Conservation (phyloP, 768 basidiomycete species). For the Pholiota molesta region DNA sequence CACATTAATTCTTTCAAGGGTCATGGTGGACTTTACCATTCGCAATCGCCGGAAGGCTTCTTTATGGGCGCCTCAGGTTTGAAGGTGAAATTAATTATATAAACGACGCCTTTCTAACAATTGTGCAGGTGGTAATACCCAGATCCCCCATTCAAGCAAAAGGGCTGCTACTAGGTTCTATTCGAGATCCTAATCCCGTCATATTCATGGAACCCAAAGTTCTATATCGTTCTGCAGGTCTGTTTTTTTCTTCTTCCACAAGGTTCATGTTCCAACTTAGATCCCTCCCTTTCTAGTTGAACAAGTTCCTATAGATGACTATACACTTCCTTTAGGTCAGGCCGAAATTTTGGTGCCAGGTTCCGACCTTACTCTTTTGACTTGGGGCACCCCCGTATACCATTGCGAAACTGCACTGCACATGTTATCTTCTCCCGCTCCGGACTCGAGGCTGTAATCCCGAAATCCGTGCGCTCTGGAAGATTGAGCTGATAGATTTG, state of each 20-base stretch:
- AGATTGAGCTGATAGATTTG: conserved; percentile 88
- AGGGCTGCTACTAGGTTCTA: conserved; percentile 82
- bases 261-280: background rate
- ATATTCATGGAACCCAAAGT: conserved; percentile 97
- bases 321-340: conserved; percentile 75
- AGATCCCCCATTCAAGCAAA: conserved; percentile 97
- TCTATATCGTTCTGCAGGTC: conserved; percentile 87
- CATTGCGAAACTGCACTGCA: conserved; percentile 85
- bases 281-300: conserved; percentile 55
- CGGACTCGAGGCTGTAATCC: conserved; percentile 67
- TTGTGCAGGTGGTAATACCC: conserved; percentile 78
- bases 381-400: conserved; percentile 95
- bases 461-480: conserved; percentile 62
- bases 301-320: conserved; percentile 92
- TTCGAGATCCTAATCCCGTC: conserved; percentile 92
- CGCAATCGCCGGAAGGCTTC: conserved; percentile 93
- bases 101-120: conserved; percentile 1
- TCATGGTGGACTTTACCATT: conserved; percentile 93
- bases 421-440: conserved; percentile 68
- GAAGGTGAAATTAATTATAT: conserved; percentile 53
- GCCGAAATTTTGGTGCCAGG: conserved; percentile 79
- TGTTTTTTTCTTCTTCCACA: background rate
- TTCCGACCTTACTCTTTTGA: conserved; percentile 83
- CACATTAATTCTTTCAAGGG: conserved; percentile 37
- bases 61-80: conserved; percentile 90